Evolutionary conservation across 768 basidiomycete species (phyloP).

Genomic region (Melanogaster broomeanus): DNA sequence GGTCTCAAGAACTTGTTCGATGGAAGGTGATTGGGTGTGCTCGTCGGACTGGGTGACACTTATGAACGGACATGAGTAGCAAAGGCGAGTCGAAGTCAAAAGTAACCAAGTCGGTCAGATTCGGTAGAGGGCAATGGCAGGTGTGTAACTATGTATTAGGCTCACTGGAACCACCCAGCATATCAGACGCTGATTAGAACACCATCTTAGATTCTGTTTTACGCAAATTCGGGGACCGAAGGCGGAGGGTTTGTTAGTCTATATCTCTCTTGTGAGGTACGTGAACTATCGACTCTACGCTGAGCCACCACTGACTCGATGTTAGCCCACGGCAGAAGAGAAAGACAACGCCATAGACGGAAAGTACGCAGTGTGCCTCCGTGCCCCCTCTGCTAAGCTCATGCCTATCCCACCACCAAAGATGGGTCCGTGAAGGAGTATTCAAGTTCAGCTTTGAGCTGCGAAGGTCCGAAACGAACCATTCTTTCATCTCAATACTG

Average conservation of each 20-base stretch:
- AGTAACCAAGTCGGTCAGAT: slow-evolving; percentile 72
- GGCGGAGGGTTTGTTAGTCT: slow-evolving; percentile 67
- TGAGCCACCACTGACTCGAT: slow-evolving; percentile 6
- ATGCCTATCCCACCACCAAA: slow-evolving; percentile 25
- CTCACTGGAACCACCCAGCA: neutral
- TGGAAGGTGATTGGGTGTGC: slow-evolving; percentile 44
- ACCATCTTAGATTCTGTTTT: slow-evolving; percentile 68
- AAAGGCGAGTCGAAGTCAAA: slow-evolving; percentile 80
- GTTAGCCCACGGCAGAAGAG: slow-evolving; percentile 76
- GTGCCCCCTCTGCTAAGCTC: neutral
- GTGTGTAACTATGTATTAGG: slow-evolving; percentile 39
- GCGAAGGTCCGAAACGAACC: slow-evolving; percentile 49
- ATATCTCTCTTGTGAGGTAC: slow-evolving; percentile 81
- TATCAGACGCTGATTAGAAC: neutral
- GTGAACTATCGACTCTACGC: slow-evolving; percentile 18
- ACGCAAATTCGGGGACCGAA: slow-evolving; percentile 75
- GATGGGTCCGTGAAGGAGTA: slow-evolving; percentile 85
- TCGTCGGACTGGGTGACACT: neutral
- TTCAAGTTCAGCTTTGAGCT: slow-evolving; percentile 87
- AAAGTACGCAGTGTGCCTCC: slow-evolving; percentile 40
- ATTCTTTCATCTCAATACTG: neutral
- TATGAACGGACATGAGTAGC: slow-evolving; percentile 26
- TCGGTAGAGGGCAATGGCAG: slow-evolving; percentile 79
- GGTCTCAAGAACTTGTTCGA: slow-evolving; percentile 77
- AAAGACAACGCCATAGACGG: slow-evolving; percentile 65